phyloP scores from a whole-genome alignment of 345 rosid genomes.

The Acer negundo region DNA sequence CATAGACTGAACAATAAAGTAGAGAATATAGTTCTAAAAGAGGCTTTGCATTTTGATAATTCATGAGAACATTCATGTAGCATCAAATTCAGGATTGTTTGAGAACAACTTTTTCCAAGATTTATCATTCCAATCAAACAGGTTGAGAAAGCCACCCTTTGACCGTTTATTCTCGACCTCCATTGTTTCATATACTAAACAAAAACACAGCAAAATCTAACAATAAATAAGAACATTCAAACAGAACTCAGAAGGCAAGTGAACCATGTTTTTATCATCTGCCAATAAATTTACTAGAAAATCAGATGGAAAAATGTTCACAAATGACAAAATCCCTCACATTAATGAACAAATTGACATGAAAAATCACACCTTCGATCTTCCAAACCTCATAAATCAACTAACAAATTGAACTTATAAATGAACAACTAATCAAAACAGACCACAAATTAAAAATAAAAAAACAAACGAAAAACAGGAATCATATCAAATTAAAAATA shows the following conservation, averaged over 20 bases:
- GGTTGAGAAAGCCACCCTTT: slow-evolving; percentile 67
- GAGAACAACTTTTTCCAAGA: slow-evolving; percentile 76
- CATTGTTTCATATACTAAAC: slow-evolving; percentile 51
- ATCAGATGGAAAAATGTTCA: neutral
- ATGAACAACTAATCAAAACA: slow-evolving; percentile 10
- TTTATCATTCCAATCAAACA: slow-evolving; percentile 89
- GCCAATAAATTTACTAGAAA: neutral
- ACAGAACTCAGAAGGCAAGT: slow-evolving; percentile 1
- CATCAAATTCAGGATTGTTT: slow-evolving; percentile 42
- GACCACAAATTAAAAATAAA: neutral
- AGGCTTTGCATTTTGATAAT: neutral
- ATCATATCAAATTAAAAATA: too few species aligned
- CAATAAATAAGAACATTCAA: slow-evolving; percentile 6
- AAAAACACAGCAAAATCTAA: neutral
- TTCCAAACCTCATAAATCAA: slow-evolving; percentile 9
- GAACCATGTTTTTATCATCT: neutral
- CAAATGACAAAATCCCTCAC: neutral
- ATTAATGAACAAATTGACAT: neutral
- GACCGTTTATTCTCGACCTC: slow-evolving; percentile 67
- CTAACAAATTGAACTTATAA: neutral
- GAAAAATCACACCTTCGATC: slow-evolving; percentile 18
- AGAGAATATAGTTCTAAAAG: neutral
- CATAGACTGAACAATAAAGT: neutral
- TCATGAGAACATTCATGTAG: slow-evolving; percentile 30
- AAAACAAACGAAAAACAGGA: too few species aligned